Evolutionary conservation across 1,139 yeast species (phyloP).

Genomic region (Maudiozyma humilis): DNA sequence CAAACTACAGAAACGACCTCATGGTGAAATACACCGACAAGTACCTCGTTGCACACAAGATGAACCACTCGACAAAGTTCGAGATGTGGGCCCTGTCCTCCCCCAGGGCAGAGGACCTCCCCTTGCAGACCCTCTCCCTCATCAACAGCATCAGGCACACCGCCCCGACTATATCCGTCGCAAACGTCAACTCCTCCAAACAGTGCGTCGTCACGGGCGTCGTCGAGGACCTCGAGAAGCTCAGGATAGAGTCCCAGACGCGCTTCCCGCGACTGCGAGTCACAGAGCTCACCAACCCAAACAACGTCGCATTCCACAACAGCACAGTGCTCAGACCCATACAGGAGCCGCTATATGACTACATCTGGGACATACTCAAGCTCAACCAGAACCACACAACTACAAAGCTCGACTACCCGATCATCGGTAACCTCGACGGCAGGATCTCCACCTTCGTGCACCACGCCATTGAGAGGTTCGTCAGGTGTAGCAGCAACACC

Average conservation of each 20-base stretch:
- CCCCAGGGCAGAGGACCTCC: conserved; percentile 22
- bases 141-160: conserved; percentile 14
- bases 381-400: conserved; percentile 22
- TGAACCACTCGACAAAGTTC: conserved; percentile 22
- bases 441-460: conserved; percentile 22
- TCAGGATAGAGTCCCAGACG: conserved; percentile 20
- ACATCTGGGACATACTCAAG: conserved; percentile 27
- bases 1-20: conserved; percentile 28
- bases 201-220: conserved; percentile 31
- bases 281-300: conserved; percentile 27
- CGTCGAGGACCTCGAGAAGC: conserved; percentile 22
- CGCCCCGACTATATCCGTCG: conserved; percentile 22
- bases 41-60: conserved; percentile 21
- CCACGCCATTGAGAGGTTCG: conserved; percentile 30
- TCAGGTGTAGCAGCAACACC: conserved; percentile 27
- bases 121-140: conserved; percentile 20
- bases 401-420: conserved; percentile 23
- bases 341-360: conserved; percentile 30
- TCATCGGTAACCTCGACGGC: conserved; percentile 29
- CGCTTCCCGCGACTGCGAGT: conserved; percentile 23
- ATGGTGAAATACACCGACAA: conserved; percentile 28
- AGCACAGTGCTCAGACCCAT: conserved; percentile 25
- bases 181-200: conserved; percentile 28
- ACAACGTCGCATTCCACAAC: conserved; percentile 31
- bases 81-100: conserved; percentile 31